These are phyloP conservation scores for Phytophthora agathidicida DNA, from an alignment of 352 stramenopile species.

Conservation along the genomic window DNA sequence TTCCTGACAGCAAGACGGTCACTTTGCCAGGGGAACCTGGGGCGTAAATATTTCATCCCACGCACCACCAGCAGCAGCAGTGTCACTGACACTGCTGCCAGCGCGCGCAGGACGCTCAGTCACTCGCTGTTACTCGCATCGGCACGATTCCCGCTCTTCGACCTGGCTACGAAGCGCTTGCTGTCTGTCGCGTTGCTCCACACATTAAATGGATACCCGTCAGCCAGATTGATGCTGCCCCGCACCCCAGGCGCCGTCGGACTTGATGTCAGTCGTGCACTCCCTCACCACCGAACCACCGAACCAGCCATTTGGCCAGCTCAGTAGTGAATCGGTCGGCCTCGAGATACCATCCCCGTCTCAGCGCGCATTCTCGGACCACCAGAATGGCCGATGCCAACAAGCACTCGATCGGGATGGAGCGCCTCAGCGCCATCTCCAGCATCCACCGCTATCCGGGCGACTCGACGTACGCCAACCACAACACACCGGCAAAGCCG, in stretches of 20 bases:
- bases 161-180: conserved; percentile 24
- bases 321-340: conserved; percentile 19
- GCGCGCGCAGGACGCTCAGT: no score
- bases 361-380: conserved; percentile 9
- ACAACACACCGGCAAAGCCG: conserved; percentile 23
- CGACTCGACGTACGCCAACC: conserved; percentile 24
- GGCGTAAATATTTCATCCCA: conserved; percentile 16
- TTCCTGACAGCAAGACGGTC: not conserved
- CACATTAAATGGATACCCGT: conserved; percentile 22
- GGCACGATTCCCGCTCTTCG: conserved; percentile 16
- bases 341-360: not conserved
- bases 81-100: no score
- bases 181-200: conserved; percentile 3
- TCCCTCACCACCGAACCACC: conserved; percentile 7
- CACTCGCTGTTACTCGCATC: no score
- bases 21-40: conserved; percentile 1
- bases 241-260: conserved; percentile 9
- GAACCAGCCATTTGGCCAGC: conserved; percentile 13
- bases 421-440: conserved; percentile 32
- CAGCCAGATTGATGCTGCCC: conserved; percentile 15
- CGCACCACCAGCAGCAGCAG: not conserved
- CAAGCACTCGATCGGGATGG: conserved; percentile 30
- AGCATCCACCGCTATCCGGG: conserved; percentile 26
- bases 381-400: conserved; percentile 27
- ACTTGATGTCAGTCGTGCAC: conserved; percentile 19